These are phyloP conservation scores for Nannochloropsis gaditana DNA, from an alignment of 108 stramenopile genomes.

Conservation along the genomic window DNA sequence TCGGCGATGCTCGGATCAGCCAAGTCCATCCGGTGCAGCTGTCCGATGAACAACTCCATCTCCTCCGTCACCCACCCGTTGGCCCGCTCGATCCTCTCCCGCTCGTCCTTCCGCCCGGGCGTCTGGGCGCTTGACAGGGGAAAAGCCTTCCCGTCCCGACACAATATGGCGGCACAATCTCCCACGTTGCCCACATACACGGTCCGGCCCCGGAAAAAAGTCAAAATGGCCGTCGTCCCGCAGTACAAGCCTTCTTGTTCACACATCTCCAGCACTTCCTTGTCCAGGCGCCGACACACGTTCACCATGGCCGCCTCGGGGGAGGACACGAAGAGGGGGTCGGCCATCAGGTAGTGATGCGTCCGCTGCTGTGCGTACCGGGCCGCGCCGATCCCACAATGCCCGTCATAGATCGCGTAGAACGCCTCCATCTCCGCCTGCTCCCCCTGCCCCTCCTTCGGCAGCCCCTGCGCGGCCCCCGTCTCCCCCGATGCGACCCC, in stretches of 20 bases:
- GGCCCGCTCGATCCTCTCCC: constrained; percentile 31
- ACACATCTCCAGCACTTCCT: constrained; percentile 24
- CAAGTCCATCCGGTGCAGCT: constrained; percentile 54
- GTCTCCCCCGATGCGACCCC: neutral
- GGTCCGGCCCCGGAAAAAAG: constrained; percentile 31
- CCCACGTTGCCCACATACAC: constrained; percentile 42
- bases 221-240: constrained; percentile 34
- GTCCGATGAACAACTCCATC: constrained; percentile 49
- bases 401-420: constrained; percentile 1
- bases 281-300: neutral
- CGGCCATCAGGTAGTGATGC: neutral
- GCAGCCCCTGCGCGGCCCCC: neutral
- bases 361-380: neutral
- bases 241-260: constrained; percentile 31
- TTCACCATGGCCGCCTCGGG: neutral
- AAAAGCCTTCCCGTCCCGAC: constrained; percentile 37
- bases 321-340: neutral
- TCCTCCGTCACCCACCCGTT: constrained; percentile 55
- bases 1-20: constrained; percentile 37
- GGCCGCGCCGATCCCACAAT: neutral
- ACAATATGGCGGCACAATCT: constrained; percentile 50
- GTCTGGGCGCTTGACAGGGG: constrained; percentile 37
- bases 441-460: neutral
- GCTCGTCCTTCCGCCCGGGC: constrained; percentile 36
- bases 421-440: neutral